Evolutionary conservation across 805 yeast genomes (phyloP), one percentile per base, ranked within the genome.

Genomic region (Kluyveromyces lactis): DNA sequence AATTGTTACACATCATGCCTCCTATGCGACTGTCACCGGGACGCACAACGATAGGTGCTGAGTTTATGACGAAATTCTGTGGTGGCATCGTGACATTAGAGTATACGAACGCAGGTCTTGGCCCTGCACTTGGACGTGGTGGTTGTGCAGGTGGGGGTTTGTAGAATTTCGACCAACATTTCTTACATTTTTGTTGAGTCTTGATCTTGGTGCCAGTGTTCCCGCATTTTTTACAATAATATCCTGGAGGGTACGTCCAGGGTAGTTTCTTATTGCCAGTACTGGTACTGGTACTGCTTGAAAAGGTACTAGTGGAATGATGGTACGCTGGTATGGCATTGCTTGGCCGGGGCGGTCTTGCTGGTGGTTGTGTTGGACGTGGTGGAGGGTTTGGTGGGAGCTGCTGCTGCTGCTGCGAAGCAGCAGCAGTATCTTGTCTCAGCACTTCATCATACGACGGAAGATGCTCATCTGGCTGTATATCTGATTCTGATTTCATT

Each of bases 1-100:
- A 86, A 37, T 75, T 64, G 0, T 85, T 86, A 62, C 95, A 86
- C 2, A 79, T 47, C 0, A 68, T 56, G 1, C 95, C 95, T 1
- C 95, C 95, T 45, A 73, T 55, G 24, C 78, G 51, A 1, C 92
- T 90, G 50, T 85, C 95, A 2, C 95, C 95, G 0, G 95, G 92
- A 16, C 52, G 55, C 1, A 83, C 81, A 12, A 73, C 60, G 15
- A 70, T 37, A 4, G 57, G 58, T 26, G 47, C 26, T 18, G 24
- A 9, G 9, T 21, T 21, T 6, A 6, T 6, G 9, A 21, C 24
- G 9, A 21, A 21, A 21, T 6, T 6, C 24, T 6, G 6, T 6
- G 24, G 24, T 9, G 9, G 6, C 6, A 21, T 9, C 9, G 24
- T 6, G 8, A 21, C 24, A 21, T 9, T 21, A 9, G 8, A 6